phyloP scores from a whole-genome alignment of 495 filamentous ascomycete species.

The Penicillium silybi region DNA sequence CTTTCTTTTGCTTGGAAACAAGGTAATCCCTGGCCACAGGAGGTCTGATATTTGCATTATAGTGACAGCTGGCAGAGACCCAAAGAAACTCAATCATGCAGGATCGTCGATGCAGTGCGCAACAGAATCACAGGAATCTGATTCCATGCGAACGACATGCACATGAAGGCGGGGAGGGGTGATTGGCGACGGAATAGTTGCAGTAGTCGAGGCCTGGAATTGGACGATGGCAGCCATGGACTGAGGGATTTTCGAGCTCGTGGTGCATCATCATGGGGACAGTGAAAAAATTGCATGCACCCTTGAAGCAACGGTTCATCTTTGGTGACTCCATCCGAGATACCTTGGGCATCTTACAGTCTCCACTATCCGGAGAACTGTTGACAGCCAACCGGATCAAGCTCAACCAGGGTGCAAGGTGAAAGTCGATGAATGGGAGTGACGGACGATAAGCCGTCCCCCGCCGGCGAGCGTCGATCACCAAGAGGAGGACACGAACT shows the following conservation, averaged over 20 bases:
- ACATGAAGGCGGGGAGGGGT: slow-evolving; percentile 35
- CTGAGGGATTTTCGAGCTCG: slow-evolving; percentile 43
- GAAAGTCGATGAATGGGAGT: slow-evolving; percentile 29
- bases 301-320: slow-evolving; percentile 37
- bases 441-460: slow-evolving; percentile 40
- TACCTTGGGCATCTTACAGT: slow-evolving; percentile 34
- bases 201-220: slow-evolving; percentile 31
- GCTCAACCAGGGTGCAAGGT: slow-evolving; percentile 26
- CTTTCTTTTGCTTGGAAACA: slow-evolving; percentile 23
- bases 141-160: slow-evolving; percentile 29
- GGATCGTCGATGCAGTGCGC: slow-evolving; percentile 34
- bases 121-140: slow-evolving; percentile 24
- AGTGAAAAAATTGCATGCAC: slow-evolving; percentile 39
- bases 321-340: slow-evolving; percentile 32
- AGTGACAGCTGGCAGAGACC: slow-evolving; percentile 40
- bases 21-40: slow-evolving; percentile 25
- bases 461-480: slow-evolving; percentile 37
- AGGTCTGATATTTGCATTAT: slow-evolving; percentile 32
- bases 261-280: slow-evolving; percentile 27
- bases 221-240: slow-evolving; percentile 23
- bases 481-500: slow-evolving; percentile 25
- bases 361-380: slow-evolving; percentile 33
- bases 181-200: slow-evolving; percentile 30
- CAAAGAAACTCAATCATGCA: slow-evolving; percentile 36
- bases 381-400: slow-evolving; percentile 36